phyloP scores from a whole-genome alignment of 2,329 filamentous ascomycete species.

The Thielaviopsis euricoi region DNA sequence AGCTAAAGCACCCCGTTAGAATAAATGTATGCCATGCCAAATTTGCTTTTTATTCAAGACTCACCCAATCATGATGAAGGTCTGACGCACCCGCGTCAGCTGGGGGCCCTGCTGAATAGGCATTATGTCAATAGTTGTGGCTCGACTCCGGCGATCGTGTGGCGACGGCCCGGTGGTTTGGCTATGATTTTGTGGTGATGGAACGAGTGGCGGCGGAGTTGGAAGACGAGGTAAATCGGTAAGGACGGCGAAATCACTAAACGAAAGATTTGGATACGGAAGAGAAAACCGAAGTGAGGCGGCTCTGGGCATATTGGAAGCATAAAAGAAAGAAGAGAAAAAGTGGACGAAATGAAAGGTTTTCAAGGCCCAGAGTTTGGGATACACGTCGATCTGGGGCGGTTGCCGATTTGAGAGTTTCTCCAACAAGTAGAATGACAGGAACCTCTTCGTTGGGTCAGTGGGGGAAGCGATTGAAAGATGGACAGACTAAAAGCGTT shows the following conservation, averaged over 20 bases:
- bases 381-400: background rate
- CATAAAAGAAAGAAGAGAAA: background rate
- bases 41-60: background rate
- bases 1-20: constrained; percentile 17
- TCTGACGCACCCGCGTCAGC: constrained; percentile 6
- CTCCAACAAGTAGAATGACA: background rate
- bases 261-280: constrained; percentile 20
- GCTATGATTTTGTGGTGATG: background rate
- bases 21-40: too few relatives aligned
- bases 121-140: constrained; percentile 7
- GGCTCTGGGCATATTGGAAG: constrained; percentile 4
- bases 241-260: constrained; percentile 17
- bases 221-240: constrained; percentile 8
- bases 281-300: constrained; percentile 16
- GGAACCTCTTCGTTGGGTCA: background rate
- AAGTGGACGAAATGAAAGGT: background rate
- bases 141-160: constrained; percentile 4
- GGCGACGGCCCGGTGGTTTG: constrained; percentile 1
- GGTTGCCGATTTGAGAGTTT: background rate
- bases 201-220: constrained; percentile 2
- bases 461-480: too few relatives aligned
- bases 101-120: constrained; percentile 8
- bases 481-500: background rate
- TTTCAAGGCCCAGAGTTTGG: background rate
- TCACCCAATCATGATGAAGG: constrained; percentile 12